phyloP scores from a whole-genome alignment of 768 basidiomycete genomes.

The Trametes cubensis region DNA sequence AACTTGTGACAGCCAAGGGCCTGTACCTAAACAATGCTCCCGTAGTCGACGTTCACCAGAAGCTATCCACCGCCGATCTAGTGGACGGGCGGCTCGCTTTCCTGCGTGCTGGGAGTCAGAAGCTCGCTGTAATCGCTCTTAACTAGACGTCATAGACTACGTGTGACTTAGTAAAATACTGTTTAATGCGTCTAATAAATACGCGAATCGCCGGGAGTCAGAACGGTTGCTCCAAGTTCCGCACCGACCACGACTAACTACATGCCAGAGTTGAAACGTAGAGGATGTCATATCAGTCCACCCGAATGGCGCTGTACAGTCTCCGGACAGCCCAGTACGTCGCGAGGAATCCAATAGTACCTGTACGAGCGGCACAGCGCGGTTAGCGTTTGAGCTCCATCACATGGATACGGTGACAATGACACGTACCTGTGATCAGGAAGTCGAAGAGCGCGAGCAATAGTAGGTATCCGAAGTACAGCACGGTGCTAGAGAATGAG shows the following conservation, averaged over 20 bases:
- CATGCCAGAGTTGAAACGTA: not conserved
- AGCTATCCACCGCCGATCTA: constrained; percentile 48
- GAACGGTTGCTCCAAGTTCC: not conserved
- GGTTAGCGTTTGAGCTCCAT: not conserved
- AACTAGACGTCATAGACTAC: not conserved
- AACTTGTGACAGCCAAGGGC: constrained; percentile 64
- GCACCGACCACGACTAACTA: not conserved
- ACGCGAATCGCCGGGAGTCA: not conserved
- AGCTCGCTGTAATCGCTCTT: constrained; percentile 57
- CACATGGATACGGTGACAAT: not conserved
- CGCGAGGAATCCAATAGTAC: constrained; percentile 89
- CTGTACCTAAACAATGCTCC: constrained; percentile 71
- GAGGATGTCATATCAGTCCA: constrained; percentile 48
- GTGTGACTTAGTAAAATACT: not conserved
- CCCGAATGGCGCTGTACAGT: constrained; percentile 81
- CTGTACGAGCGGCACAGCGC: constrained; percentile 39
- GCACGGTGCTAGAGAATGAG: constrained; percentile 74
- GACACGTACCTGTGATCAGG: constrained; percentile 73
- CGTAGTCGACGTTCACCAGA: constrained; percentile 52
- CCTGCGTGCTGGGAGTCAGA: constrained; percentile 75
- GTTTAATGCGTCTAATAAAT: constrained; percentile 9
- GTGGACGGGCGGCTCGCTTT: constrained; percentile 66
- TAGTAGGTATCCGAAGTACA: constrained; percentile 91
- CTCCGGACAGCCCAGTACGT: constrained; percentile 88
- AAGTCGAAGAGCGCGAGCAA: constrained; percentile 84